phyloP scores from a whole-genome alignment of 2,329 filamentous ascomycete species.

The Bipolaris gigantea region DNA sequence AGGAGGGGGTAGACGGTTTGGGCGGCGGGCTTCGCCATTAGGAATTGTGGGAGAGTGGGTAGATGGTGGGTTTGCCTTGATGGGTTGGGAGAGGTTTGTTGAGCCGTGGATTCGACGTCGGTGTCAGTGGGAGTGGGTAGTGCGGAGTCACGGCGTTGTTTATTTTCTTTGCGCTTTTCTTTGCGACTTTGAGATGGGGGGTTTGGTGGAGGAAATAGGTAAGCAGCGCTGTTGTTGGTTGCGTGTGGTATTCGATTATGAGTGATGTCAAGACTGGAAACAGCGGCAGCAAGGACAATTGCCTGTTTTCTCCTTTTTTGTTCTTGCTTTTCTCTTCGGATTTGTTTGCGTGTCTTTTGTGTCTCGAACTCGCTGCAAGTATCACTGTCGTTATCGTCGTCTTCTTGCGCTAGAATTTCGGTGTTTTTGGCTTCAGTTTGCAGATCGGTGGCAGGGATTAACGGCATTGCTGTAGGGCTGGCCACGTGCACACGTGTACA shows the following conservation, averaged over 20 bases:
- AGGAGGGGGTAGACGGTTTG: conserved; percentile 59
- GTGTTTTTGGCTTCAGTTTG: conserved; percentile 21
- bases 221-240: not conserved
- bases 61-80: conserved; percentile 7
- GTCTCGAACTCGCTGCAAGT: not conserved
- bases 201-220: conserved; percentile 1
- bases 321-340: conserved; percentile 21
- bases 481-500: conserved; percentile 42
- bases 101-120: conserved; percentile 17
- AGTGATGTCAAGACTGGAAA: not conserved
- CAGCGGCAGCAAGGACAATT: not conserved
- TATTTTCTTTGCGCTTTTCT: conserved; percentile 29
- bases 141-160: conserved; percentile 14
- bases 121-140: conserved; percentile 24
- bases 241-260: conserved; percentile 1
- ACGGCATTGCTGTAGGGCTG: conserved; percentile 18
- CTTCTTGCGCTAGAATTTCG: conserved; percentile 15
- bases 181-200: conserved; percentile 21
- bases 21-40: conserved; percentile 29
- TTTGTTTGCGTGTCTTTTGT: conserved; percentile 28
- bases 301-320: conserved; percentile 11
- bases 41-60: conserved; percentile 1
- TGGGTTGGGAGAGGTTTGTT: conserved; percentile 19
- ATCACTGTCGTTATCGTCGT: conserved; percentile 9
- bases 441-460: conserved; percentile 25